Percentiles rank a stretch among this genome's conserved stretches.
Evolutionary conservation across 768 basidiomycete genomes (phyloP).

Genomic region (Tricholoma furcatifolium): DNA sequence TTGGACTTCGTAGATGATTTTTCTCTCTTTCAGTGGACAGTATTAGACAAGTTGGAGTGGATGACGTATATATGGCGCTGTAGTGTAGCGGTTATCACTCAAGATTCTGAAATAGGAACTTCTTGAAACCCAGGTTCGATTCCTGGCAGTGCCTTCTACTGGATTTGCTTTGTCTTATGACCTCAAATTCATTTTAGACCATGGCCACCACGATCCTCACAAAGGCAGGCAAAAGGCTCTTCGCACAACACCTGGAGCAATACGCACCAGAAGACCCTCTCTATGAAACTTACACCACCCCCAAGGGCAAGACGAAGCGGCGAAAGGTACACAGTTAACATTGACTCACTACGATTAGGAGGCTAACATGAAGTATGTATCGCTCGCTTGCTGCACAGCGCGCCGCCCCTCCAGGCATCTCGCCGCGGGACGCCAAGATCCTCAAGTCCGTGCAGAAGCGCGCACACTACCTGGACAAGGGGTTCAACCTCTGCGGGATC

Average conservation of each 20-base stretch:
- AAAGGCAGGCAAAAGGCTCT: conserved; percentile 61
- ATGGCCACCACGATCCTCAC: conserved; percentile 30
- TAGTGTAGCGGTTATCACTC: conserved; percentile 14
- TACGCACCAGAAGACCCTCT: conserved; percentile 75
- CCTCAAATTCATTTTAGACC: neutral
- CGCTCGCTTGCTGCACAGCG: conserved; percentile 43
- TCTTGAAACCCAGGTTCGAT: conserved; percentile 10
- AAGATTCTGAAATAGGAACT: neutral
- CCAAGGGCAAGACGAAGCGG: conserved; percentile 53
- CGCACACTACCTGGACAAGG: conserved; percentile 86
- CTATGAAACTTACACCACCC: conserved; percentile 63
- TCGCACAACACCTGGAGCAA: conserved; percentile 59
- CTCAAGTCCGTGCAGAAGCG: conserved; percentile 72
- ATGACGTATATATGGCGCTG: conserved; percentile 1
- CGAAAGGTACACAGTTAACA: conserved; percentile 46
- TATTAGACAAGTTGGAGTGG: neutral
- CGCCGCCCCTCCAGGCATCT: conserved; percentile 72
- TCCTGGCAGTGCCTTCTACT: conserved; percentile 2
- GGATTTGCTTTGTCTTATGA: no score
- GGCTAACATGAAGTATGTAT: neutral
- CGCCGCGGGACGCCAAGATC: conserved; percentile 72
- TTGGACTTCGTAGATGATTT: neutral
- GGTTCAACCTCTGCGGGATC: conserved; percentile 75
- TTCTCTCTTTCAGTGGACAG: neutral
- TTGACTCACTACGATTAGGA: neutral